Evolutionary conservation across 169 alveolate species (phyloP).

Genomic region (Theileria luwenshuni): DNA sequence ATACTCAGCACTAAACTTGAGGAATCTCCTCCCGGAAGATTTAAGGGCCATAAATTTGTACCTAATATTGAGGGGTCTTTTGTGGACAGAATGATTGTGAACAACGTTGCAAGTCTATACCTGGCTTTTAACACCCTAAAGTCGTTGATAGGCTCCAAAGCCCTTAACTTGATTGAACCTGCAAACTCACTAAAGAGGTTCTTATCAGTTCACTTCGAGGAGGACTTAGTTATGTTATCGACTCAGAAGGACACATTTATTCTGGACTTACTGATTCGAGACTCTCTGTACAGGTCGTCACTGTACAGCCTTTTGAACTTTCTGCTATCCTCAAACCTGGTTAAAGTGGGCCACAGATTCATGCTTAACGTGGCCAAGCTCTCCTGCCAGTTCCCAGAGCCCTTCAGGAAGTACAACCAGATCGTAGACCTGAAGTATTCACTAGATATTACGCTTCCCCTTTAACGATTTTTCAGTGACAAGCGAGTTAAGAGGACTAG

Average conservation of each 20-base stretch:
- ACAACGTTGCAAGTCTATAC: conserved; percentile 17
- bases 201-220: conserved; percentile 51
- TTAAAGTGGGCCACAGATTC: conserved; percentile 57
- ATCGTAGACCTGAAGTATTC: conserved; percentile 49
- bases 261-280: conserved; percentile 38
- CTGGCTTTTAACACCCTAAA: neutral
- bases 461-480: neutral
- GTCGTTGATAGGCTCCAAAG: neutral
- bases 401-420: conserved; percentile 38
- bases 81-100: conserved; percentile 7
- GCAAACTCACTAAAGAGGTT: neutral
- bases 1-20: neutral
- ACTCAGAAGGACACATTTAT: conserved; percentile 10
- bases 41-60: no score
- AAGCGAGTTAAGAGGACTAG: conserved; percentile 12
- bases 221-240: conserved; percentile 26
- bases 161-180: neutral
- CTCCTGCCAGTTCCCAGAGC: conserved; percentile 39
- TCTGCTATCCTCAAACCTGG: conserved; percentile 39
- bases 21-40: no score
- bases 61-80: neutral
- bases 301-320: conserved; percentile 41
- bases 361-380: conserved; percentile 51
- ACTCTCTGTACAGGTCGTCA: conserved; percentile 32
- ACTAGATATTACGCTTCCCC: no score